A percentile compares a stretch with the other conserved stretches of the same genome.
Conservation (phyloP, 2,329 filamentous ascomycete genomes). For the Neospermospora avenae region DNA sequence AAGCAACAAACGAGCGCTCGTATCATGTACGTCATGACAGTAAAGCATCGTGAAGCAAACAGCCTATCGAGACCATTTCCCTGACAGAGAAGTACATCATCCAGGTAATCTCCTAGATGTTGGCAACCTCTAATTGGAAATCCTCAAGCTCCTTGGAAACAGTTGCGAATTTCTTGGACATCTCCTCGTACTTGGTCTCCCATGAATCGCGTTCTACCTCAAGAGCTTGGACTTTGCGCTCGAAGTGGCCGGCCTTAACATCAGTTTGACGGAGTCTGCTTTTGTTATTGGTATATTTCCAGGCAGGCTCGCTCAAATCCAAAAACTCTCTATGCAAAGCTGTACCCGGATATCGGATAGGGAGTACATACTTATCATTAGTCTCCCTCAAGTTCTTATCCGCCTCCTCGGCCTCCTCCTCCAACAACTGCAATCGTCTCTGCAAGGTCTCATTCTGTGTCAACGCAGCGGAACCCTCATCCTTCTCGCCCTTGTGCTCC, state of each 20-base stretch:
- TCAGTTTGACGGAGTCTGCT: conserved; percentile 94
- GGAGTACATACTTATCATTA: conserved; percentile 85
- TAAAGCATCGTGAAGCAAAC: background rate
- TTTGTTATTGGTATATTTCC: too few species aligned
- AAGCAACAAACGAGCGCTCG: conserved; percentile 10
- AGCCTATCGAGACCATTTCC: background rate
- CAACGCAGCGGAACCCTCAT: conserved; percentile 77
- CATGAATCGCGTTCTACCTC: conserved; percentile 89
- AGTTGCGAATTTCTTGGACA: conserved; percentile 80
- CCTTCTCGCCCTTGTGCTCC: conserved; percentile 82
- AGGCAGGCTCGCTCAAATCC: too few species aligned
- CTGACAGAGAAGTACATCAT: background rate
- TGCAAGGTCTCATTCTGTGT: conserved; percentile 89
- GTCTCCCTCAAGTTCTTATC: conserved; percentile 95
- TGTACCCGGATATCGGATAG: background rate
- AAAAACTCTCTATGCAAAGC: background rate
- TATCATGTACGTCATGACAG: conserved; percentile 9
- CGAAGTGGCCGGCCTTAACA: conserved; percentile 98
- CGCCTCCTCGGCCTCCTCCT: conserved; percentile 95
- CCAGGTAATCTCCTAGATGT: conserved; percentile 60
- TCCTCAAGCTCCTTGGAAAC: conserved; percentile 90
- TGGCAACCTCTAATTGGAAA: conserved; percentile 87
- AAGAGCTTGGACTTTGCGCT: conserved; percentile 97
- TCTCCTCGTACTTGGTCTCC: conserved; percentile 98
- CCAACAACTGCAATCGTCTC: conserved; percentile 89